Evolutionary conservation across 139 green algal species (phyloP).

Genomic region (Edaphochlamys debaryana): DNA sequence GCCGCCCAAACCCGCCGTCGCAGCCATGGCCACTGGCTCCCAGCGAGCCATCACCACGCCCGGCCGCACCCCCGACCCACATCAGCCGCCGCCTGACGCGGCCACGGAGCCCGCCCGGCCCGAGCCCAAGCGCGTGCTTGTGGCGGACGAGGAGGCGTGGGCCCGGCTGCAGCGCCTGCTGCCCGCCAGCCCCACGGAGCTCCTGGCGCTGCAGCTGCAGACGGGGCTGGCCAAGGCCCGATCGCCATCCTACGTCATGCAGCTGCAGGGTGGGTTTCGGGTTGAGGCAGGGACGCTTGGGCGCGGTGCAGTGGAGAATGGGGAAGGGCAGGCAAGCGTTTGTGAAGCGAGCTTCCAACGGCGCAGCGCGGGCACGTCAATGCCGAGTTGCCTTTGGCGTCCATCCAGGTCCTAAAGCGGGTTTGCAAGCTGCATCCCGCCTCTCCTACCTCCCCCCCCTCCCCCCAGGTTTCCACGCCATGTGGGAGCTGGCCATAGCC

Average conservation of each 20-base stretch:
- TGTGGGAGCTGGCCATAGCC: conserved; percentile 18
- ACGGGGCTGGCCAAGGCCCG: neutral
- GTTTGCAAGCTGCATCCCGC: too few species aligned
- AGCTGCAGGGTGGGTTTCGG: neutral
- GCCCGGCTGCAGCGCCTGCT: conserved; percentile 26
- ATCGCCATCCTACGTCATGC: conserved; percentile 10
- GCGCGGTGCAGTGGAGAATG: neutral
- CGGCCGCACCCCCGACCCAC: neutral
- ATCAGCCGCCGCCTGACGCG: neutral
- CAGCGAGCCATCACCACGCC: neutral
- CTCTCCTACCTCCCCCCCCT: neutral
- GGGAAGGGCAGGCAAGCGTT: neutral
- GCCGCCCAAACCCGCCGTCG: neutral
- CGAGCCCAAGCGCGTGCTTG: neutral
- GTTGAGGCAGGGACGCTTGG: neutral
- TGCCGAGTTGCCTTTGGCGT: too few species aligned
- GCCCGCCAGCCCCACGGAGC: neutral
- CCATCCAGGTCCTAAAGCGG: too few species aligned
- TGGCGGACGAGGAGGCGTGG: conserved; percentile 1
- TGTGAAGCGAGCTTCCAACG: too few species aligned
- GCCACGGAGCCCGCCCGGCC: too few species aligned
- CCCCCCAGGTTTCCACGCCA: conserved; percentile 12
- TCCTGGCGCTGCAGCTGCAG: neutral
- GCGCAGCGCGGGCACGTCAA: too few species aligned
- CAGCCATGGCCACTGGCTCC: neutral